Evolutionary conservation across 768 basidiomycete species (phyloP).

Genomic region (Thelephora aurantiotincta): DNA sequence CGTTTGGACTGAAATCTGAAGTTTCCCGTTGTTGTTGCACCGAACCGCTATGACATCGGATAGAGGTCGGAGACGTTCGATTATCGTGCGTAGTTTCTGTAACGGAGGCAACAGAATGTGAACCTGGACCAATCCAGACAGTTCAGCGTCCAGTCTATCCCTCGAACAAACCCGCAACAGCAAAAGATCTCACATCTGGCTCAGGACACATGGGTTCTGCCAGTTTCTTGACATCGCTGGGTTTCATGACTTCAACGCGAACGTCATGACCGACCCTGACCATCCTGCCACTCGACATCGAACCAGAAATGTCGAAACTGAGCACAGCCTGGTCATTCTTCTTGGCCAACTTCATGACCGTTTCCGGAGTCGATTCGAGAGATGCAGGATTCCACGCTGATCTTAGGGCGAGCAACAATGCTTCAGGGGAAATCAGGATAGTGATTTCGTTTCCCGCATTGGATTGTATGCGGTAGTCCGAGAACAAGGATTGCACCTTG

Average conservation of each 20-base stretch:
- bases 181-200: constrained; percentile 46
- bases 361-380: constrained; percentile 38
- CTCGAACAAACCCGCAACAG: background rate
- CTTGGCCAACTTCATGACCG: constrained; percentile 76
- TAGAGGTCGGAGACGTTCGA: constrained; percentile 58
- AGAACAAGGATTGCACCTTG: constrained; percentile 55
- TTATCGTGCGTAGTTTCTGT: constrained; percentile 61
- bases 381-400: constrained; percentile 29
- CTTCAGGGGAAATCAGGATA: constrained; percentile 56
- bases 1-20: constrained; percentile 43
- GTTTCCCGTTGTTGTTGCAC: constrained; percentile 49
- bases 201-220: constrained; percentile 77
- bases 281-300: constrained; percentile 46
- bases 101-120: constrained; percentile 69
- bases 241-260: constrained; percentile 67
- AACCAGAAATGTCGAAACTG: constrained; percentile 58
- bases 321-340: constrained; percentile 70
- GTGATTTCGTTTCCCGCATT: constrained; percentile 76
- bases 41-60: constrained; percentile 55
- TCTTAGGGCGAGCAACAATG: constrained; percentile 59
- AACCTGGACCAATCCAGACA: constrained; percentile 28
- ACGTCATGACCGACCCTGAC: constrained; percentile 71
- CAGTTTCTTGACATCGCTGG: constrained; percentile 55
- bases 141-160: too few relatives aligned
- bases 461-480: constrained; percentile 74